Conservation (phyloP, 768 basidiomycete species). For the Rubroboletus pulcherrimus region DNA sequence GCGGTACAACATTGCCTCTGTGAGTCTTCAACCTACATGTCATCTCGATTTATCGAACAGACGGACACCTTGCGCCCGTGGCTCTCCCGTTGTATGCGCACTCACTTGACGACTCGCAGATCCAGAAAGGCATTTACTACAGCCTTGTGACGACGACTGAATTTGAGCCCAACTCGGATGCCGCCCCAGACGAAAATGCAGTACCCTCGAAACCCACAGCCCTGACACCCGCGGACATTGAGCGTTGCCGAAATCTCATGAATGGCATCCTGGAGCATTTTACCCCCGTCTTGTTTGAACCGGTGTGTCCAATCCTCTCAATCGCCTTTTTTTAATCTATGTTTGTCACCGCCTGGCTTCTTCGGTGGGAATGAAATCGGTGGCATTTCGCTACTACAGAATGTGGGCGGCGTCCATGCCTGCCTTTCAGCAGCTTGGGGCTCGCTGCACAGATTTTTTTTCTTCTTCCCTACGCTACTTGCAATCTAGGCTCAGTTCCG, state of each 20-base stretch:
- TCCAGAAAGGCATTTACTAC: slow-evolving; percentile 63
- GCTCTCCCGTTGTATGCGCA: neutral
- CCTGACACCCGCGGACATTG: slow-evolving; percentile 33
- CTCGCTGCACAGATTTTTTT: neutral
- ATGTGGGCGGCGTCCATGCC: neutral
- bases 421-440: neutral
- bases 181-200: slow-evolving; percentile 1
- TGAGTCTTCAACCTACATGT: slow-evolving; percentile 31
- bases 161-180: slow-evolving; percentile 42
- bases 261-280: slow-evolving; percentile 58
- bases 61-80: neutral
- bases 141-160: slow-evolving; percentile 56
- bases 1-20: slow-evolving; percentile 44
- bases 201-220: neutral
- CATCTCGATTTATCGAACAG: neutral
- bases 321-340: neutral
- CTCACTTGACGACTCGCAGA: slow-evolving; percentile 32
- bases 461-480: neutral
- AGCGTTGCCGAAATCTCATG: slow-evolving; percentile 50
- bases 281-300: slow-evolving; percentile 69
- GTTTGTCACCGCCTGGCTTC: neutral
- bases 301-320: slow-evolving; percentile 30
- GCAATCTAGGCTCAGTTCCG: neutral
- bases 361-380: neutral
- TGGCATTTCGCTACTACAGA: neutral